A percentile compares a stretch with the other conserved stretches of the same genome.
phyloP scores from a whole-genome alignment of 176 grass and related monocot species.

The Oryza rufipogon region DNA sequence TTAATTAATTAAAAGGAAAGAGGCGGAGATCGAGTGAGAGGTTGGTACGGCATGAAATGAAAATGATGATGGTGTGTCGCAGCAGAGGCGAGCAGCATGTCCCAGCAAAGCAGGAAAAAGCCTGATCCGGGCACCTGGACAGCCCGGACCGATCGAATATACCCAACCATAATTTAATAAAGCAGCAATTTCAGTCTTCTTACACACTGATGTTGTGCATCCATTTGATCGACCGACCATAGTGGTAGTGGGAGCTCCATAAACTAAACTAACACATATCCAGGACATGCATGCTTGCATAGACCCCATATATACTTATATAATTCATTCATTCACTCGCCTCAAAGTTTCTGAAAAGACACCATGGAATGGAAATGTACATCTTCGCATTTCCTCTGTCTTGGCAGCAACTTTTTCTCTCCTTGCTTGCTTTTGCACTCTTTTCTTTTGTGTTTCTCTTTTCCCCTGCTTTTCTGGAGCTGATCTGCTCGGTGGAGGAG shows the following conservation, averaged over 20 bases:
- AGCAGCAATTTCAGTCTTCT: background rate
- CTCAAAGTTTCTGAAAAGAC: constrained; percentile 34
- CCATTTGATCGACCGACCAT: too few relatives aligned
- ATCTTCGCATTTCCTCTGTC: background rate
- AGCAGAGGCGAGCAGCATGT: constrained; percentile 51
- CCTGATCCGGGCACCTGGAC: constrained; percentile 25
- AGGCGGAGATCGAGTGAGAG: background rate
- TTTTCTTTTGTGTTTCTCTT: background rate
- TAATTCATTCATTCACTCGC: too few relatives aligned
- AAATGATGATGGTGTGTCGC: constrained; percentile 49
- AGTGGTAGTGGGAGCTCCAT: too few relatives aligned
- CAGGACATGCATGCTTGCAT: too few relatives aligned
- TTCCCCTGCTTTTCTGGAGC: constrained; percentile 27
- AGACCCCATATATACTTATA: too few relatives aligned
- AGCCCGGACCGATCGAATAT: constrained; percentile 46
- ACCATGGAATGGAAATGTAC: background rate
- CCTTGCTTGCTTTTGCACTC: constrained; percentile 15
- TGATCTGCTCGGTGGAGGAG: constrained; percentile 8
- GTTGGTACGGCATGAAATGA: background rate
- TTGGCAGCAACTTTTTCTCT: constrained; percentile 16
- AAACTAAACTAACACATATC: too few relatives aligned
- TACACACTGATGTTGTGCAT: background rate
- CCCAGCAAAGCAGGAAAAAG: constrained; percentile 55
- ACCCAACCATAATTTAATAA: background rate
- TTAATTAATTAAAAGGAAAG: background rate